These are phyloP conservation scores for Dipteronia dyeriana DNA, from an alignment of 345 rosid species.

Conservation along the genomic window DNA sequence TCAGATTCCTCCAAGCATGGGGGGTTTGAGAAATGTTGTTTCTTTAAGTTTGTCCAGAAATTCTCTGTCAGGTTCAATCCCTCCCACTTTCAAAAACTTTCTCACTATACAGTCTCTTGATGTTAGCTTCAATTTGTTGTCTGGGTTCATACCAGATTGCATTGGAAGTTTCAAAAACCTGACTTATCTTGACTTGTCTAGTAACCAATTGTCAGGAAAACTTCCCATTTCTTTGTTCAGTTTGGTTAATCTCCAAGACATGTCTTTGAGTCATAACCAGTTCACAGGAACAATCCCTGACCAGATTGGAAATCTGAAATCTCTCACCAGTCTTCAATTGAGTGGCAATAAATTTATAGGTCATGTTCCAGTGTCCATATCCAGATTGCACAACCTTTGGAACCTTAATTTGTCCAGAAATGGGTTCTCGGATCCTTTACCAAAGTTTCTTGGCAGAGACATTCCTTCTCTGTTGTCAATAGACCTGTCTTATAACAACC, in stretches of 20 bases:
- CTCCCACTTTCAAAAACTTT: conserved; percentile 50
- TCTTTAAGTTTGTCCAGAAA: conserved; percentile 56
- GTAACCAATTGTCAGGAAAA: conserved; percentile 60
- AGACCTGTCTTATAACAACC: conserved; percentile 83
- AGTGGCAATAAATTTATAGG: conserved; percentile 65
- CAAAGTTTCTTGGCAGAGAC: conserved; percentile 46
- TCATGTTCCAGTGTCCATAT: conserved; percentile 66
- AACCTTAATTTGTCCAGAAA: conserved; percentile 84
- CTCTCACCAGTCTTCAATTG: conserved; percentile 68
- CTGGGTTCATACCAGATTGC: conserved; percentile 67
- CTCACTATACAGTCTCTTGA: conserved; percentile 63
- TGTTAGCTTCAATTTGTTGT: conserved; percentile 67
- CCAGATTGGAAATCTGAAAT: conserved; percentile 58
- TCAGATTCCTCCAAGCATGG: conserved; percentile 62
- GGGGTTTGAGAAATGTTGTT: conserved; percentile 50
- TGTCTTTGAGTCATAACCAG: conserved; percentile 66
- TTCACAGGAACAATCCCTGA: conserved; percentile 68
- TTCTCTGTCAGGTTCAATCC: conserved; percentile 69
- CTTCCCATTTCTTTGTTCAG: conserved; percentile 63
- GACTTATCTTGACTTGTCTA: conserved; percentile 64
- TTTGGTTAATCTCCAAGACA: conserved; percentile 49
- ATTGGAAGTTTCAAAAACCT: conserved; percentile 51
- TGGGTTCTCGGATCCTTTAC: conserved; percentile 66
- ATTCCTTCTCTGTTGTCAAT: conserved; percentile 72
- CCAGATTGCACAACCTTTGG: conserved; percentile 75